Conservation (phyloP, 345 rosid species). For the Eucalyptus tenuipes region DNA sequence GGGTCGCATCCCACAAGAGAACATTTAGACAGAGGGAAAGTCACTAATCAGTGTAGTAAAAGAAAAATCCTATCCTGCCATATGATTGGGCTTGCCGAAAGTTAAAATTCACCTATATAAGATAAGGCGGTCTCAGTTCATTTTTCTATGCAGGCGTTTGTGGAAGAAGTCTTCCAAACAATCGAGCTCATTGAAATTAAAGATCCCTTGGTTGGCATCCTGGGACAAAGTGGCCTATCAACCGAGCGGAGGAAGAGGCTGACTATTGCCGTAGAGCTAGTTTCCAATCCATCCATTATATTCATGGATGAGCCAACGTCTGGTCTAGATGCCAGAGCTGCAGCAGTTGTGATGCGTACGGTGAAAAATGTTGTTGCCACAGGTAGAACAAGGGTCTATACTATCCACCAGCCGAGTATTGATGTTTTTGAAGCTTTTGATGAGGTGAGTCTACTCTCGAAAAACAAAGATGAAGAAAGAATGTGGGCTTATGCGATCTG, state of each 20-base stretch:
- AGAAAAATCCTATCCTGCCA: background rate
- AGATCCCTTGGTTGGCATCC: conserved; percentile 59
- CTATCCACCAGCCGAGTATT: conserved; percentile 86
- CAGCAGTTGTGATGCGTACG: conserved; percentile 78
- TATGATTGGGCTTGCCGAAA: background rate
- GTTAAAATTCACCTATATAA: background rate
- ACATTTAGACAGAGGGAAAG: background rate
- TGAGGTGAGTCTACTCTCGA: conserved; percentile 24
- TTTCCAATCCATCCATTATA: conserved; percentile 71
- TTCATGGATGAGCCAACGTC: conserved; percentile 94
- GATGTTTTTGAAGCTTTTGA: conserved; percentile 82
- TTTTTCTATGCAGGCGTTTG: conserved; percentile 38
- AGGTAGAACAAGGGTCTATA: conserved; percentile 74
- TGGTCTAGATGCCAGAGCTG: conserved; percentile 78
- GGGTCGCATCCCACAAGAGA: background rate
- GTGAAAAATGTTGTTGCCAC: conserved; percentile 70
- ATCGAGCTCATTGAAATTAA: conserved; percentile 61
- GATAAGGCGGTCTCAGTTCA: background rate
- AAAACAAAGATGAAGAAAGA: background rate
- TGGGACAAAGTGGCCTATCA: conserved; percentile 56
- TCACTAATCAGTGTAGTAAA: background rate
- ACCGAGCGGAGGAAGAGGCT: conserved; percentile 76
- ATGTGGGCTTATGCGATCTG: background rate
- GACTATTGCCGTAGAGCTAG: conserved; percentile 77
- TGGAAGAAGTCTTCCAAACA: conserved; percentile 58